Evolutionary conservation across 2,329 filamentous ascomycete genomes (phyloP).

Genomic region (Penicillium nordicum): DNA sequence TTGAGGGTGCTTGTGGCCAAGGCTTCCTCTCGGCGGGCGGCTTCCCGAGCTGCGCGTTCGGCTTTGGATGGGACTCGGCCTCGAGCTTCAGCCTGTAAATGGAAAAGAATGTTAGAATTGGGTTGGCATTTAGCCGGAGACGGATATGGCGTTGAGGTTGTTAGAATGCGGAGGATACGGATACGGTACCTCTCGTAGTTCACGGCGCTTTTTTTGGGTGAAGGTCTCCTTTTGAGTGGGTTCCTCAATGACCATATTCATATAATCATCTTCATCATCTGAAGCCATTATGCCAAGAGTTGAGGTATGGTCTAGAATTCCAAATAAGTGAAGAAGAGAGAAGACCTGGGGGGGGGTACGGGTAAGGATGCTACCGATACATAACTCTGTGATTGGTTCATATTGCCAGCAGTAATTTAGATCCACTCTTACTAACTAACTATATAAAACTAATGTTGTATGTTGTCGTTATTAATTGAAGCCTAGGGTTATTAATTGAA

Average conservation of each 20-base stretch:
- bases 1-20: constrained; percentile 71
- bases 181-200: constrained; percentile 48
- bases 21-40: constrained; percentile 68
- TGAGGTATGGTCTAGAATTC: not conserved
- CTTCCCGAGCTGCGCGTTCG: constrained; percentile 72
- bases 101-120: constrained; percentile 7
- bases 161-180: constrained; percentile 1
- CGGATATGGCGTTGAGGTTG: constrained; percentile 28
- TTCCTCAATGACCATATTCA: constrained; percentile 88
- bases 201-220: constrained; percentile 56
- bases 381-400: no score
- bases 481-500: no score
- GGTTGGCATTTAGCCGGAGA: constrained; percentile 50
- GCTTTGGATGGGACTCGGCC: constrained; percentile 70
- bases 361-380: no score
- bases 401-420: no score
- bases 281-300: constrained; percentile 8
- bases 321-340: not conserved
- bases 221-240: constrained; percentile 59
- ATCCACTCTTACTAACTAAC: no score
- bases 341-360: not conserved
- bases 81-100: constrained; percentile 61
- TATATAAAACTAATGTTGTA: no score
- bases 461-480: no score
- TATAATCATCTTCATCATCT: constrained; percentile 83